phyloP scores from a whole-genome alignment of 371 early-diverging fungal genomes.

The Apophysomyces variabilis region DNA sequence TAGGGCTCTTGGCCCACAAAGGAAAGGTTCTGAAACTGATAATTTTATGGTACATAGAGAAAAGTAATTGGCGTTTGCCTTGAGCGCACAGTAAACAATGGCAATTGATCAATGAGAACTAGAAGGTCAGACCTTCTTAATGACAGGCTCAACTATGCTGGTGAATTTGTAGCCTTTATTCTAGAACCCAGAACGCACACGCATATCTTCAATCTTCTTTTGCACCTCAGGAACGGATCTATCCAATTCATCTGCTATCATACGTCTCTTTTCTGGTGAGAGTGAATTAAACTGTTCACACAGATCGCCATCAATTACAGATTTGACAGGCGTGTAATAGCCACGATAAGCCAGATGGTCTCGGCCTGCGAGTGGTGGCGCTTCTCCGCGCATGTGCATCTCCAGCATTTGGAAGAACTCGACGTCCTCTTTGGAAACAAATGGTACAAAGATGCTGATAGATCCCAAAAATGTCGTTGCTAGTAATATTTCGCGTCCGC shows the following conservation, averaged over 20 bases:
- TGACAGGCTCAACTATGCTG: neutral
- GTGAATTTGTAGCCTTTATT: conserved; percentile 1
- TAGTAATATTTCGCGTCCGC: conserved; percentile 85
- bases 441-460: conserved; percentile 86
- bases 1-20: no score
- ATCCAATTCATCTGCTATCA: conserved; percentile 90
- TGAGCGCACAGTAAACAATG: no score
- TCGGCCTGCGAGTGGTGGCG: conserved; percentile 83
- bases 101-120: neutral
- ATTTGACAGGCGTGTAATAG: conserved; percentile 80
- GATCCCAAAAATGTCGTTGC: conserved; percentile 88
- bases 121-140: neutral
- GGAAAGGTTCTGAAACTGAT: no score
- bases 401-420: conserved; percentile 95
- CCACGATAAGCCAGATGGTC: conserved; percentile 89
- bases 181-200: conserved; percentile 63
- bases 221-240: conserved; percentile 83
- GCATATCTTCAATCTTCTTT: conserved; percentile 93
- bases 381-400: conserved; percentile 83
- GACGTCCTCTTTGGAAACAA: conserved; percentile 86
- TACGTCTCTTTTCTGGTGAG: conserved; percentile 70
- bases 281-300: conserved; percentile 83
- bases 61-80: no score
- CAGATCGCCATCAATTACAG: conserved; percentile 92
- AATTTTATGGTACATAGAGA: no score